Evolutionary conservation across 139 green algal species (phyloP).

Genomic region (Microglena sp.): DNA sequence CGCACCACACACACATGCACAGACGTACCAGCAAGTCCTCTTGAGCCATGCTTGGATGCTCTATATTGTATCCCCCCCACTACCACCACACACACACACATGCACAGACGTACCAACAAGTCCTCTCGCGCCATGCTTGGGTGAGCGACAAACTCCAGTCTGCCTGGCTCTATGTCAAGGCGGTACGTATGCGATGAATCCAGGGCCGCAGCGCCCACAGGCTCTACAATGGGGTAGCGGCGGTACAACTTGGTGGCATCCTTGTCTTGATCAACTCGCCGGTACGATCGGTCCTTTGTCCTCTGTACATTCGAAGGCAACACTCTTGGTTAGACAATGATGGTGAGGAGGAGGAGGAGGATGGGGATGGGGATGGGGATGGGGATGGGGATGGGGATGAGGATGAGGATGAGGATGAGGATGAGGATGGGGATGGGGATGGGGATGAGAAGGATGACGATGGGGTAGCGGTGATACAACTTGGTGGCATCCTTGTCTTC

Average conservation of each 20-base stretch:
- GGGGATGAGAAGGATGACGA: neutral
- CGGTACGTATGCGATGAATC: constrained; percentile 21
- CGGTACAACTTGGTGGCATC: constrained; percentile 19
- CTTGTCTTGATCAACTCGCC: constrained; percentile 38
- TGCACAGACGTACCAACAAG: constrained; percentile 34
- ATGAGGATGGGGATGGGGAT: neutral
- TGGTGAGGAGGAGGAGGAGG: neutral
- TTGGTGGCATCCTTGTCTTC: constrained; percentile 26
- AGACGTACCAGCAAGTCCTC: neutral
- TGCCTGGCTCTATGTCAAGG: constrained; percentile 43
- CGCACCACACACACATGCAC: too few relatives aligned
- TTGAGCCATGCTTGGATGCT: neutral
- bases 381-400: neutral
- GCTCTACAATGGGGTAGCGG: constrained; percentile 19
- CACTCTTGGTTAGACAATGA: neutral
- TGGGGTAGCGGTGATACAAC: neutral
- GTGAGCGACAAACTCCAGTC: constrained; percentile 48
- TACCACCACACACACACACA: neutral
- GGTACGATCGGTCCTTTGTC: constrained; percentile 27
- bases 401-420: neutral
- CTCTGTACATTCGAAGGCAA: too few relatives aligned
- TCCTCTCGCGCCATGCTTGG: constrained; percentile 45
- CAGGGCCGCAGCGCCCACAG: neutral
- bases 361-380: neutral
- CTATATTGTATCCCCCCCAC: neutral